These are phyloP conservation scores for Ascocoryne sarcoides DNA, from an alignment of 2,329 filamentous ascomycete species.

Conservation along the genomic window DNA sequence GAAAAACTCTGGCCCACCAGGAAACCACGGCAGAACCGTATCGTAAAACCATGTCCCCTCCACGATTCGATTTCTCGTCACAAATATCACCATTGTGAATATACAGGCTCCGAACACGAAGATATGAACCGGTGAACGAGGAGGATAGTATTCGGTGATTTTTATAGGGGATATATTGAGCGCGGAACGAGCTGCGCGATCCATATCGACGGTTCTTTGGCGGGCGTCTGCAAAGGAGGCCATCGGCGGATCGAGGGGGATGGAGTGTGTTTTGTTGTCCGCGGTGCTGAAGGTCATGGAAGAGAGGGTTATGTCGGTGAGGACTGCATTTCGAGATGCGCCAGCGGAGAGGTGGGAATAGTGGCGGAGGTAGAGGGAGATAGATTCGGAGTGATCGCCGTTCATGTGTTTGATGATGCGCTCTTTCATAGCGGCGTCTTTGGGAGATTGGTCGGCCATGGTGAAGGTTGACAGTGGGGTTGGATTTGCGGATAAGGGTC, in stretches of 20 bases:
- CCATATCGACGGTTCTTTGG: slow-evolving; percentile 64
- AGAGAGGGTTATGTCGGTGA: slow-evolving; percentile 57
- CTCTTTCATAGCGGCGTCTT: slow-evolving; percentile 41
- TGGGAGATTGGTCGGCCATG: slow-evolving; percentile 13
- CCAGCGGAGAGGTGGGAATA: slow-evolving; percentile 50
- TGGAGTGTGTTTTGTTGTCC: slow-evolving; percentile 36
- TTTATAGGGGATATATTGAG: slow-evolving; percentile 44
- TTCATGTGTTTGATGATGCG: slow-evolving; percentile 83
- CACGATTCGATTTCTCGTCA: slow-evolving; percentile 38
- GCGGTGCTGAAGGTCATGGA: slow-evolving; percentile 52
- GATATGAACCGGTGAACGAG: slow-evolving; percentile 33
- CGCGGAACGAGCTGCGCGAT: slow-evolving; percentile 45
- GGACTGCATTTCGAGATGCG: slow-evolving; percentile 46
- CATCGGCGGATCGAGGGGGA: slow-evolving; percentile 65
- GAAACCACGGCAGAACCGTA: slow-evolving; percentile 42
- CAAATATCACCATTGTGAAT: slow-evolving; percentile 45
- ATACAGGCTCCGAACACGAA: slow-evolving; percentile 46
- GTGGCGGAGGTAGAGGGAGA: slow-evolving; percentile 70
- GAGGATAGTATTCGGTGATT: slow-evolving; percentile 33
- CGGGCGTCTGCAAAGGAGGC: slow-evolving; percentile 58
- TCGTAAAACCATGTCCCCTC: slow-evolving; percentile 43
- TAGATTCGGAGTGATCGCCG: slow-evolving; percentile 64
- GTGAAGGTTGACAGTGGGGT: too few relatives aligned
- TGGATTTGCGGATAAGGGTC: too few relatives aligned
- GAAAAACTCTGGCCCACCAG: slow-evolving; percentile 49